A percentile compares a stretch with the other conserved stretches of the same genome.
Evolutionary conservation across 2,329 filamentous ascomycete genomes (phyloP).

Genomic region (Colletotrichum sp.): DNA sequence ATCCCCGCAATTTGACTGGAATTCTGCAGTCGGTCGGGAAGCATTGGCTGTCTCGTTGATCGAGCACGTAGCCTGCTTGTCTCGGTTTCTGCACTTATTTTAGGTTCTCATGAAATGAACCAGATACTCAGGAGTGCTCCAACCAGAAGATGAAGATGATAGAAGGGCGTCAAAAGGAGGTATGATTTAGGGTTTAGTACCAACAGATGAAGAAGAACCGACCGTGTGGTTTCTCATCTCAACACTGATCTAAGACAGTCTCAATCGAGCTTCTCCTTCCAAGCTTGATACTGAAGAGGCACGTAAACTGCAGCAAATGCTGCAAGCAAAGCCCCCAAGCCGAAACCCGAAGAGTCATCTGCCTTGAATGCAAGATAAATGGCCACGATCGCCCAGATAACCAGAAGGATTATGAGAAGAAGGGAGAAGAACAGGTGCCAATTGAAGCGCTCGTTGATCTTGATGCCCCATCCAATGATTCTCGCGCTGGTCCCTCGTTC

Average conservation of each 20-base stretch:
- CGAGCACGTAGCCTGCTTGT: neutral
- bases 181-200: no score
- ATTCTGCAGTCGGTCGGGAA: neutral
- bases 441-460: neutral
- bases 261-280: neutral
- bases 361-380: neutral
- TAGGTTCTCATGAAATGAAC: neutral
- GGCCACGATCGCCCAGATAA: neutral
- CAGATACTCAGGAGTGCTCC: neutral
- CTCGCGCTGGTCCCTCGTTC: neutral
- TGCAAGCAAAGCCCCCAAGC: neutral
- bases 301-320: neutral
- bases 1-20: neutral
- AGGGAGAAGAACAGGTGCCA: neutral
- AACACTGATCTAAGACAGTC: neutral
- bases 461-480: neutral
- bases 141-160: neutral
- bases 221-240: neutral
- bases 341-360: neutral
- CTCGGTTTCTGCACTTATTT: neutral
- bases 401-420: neutral
- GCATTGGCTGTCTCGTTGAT: neutral
- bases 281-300: neutral
- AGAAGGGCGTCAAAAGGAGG: neutral
- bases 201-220: neutral